These are phyloP conservation scores for Candida schatavii DNA, from an alignment of 805 yeast genomes.

Conservation along the genomic window DNA sequence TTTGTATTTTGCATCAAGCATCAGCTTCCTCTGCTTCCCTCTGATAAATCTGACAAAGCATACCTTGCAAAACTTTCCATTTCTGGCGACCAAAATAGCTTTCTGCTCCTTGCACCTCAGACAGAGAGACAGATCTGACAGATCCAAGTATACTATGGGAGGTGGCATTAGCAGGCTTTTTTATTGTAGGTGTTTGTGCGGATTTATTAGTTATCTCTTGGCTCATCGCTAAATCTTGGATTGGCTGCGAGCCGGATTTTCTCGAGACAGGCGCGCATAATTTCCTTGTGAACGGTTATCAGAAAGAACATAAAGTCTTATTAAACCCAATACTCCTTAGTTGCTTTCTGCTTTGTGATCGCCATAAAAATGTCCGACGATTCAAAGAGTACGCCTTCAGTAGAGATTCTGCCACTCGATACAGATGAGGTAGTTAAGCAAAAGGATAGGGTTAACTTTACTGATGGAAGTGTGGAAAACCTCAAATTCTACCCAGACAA, in stretches of 20 bases:
- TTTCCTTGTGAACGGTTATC: no score
- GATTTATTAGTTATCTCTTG: no score
- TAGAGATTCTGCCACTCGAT: neutral
- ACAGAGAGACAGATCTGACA: slow-evolving; percentile 24
- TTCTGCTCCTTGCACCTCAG: slow-evolving; percentile 47
- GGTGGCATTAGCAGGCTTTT: no score
- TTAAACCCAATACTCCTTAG: no score
- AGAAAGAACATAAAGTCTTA: no score
- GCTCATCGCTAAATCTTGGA: no score
- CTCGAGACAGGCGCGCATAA: no score
- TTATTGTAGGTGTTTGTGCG: no score
- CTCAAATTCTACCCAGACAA: slow-evolving; percentile 82
- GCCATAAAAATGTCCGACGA: no score
- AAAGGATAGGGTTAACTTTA: slow-evolving; percentile 49
- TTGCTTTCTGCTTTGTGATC: no score
- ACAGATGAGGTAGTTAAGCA: slow-evolving; percentile 30
- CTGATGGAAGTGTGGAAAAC: slow-evolving; percentile 50
- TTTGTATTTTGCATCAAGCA: slow-evolving; percentile 70
- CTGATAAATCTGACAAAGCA: slow-evolving; percentile 75
- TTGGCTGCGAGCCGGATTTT: no score
- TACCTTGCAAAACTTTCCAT: slow-evolving; percentile 58
- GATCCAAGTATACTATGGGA: slow-evolving; percentile 11
- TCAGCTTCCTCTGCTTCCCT: slow-evolving; percentile 76
- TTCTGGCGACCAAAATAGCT: slow-evolving; percentile 51
- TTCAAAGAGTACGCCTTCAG: no score